Percentiles rank a stretch among this genome's conserved stretches.
These are phyloP conservation scores for Aspergillus ellipticus DNA, from an alignment of 495 filamentous ascomycete genomes.

Conservation along the genomic window DNA sequence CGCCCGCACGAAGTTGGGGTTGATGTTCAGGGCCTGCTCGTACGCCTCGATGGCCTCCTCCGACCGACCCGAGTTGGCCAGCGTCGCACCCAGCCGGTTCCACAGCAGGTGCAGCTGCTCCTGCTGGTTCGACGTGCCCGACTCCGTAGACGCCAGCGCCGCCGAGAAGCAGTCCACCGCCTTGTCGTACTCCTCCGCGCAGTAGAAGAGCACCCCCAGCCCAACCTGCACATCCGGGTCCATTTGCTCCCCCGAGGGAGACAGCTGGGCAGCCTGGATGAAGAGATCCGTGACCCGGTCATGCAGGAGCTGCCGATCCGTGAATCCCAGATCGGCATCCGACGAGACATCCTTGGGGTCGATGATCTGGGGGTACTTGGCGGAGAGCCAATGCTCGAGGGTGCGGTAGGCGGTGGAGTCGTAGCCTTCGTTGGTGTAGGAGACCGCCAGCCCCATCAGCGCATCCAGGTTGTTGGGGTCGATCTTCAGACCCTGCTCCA, in stretches of 20 bases:
- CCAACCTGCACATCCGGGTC: slow-evolving; percentile 98
- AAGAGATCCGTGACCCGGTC: slow-evolving; percentile 86
- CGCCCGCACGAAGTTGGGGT: slow-evolving; percentile 93
- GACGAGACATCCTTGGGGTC: slow-evolving; percentile 61
- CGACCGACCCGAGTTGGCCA: slow-evolving; percentile 87
- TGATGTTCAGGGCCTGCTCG: slow-evolving; percentile 81
- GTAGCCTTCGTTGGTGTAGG: slow-evolving; percentile 99
- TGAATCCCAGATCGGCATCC: slow-evolving; percentile 78
- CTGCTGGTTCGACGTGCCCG: slow-evolving; percentile 68
- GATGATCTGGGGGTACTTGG: slow-evolving; percentile 84
- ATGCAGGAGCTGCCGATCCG: slow-evolving; percentile 85
- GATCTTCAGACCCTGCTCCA: slow-evolving; percentile 85
- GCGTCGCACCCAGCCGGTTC: slow-evolving; percentile 95
- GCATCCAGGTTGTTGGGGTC: slow-evolving; percentile 83
- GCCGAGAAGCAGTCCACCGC: slow-evolving; percentile 97
- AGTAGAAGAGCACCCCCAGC: slow-evolving; percentile 96
- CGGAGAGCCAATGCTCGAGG: slow-evolving; percentile 90
- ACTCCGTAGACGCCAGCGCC: slow-evolving; percentile 77
- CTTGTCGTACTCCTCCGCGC: slow-evolving; percentile 95
- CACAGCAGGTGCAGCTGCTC: slow-evolving; percentile 88
- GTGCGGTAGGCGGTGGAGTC: slow-evolving; percentile 95
- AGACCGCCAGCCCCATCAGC: slow-evolving; percentile 91
- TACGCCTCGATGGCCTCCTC: slow-evolving; percentile 98
- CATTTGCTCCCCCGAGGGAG: slow-evolving; percentile 83
- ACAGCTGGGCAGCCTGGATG: slow-evolving; percentile 86